Evolutionary conservation across 768 basidiomycete genomes (phyloP).

Genomic region (Suillus hirtellus): DNA sequence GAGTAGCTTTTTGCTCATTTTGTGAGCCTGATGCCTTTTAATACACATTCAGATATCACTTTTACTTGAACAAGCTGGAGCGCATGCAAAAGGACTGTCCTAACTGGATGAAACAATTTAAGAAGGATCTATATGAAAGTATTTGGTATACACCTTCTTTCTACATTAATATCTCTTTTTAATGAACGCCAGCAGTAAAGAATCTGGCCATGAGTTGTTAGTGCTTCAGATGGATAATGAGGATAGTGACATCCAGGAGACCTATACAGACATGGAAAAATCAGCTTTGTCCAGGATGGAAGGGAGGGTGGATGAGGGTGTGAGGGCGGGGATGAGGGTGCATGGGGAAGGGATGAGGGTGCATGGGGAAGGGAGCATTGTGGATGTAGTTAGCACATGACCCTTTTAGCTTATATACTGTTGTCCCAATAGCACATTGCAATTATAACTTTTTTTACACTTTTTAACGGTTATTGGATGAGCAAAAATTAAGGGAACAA

Average conservation of each 20-base stretch:
- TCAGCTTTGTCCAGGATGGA: background rate
- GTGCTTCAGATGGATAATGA: background rate
- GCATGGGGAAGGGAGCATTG: too few relatives aligned
- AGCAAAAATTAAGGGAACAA: too few relatives aligned
- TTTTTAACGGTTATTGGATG: too few relatives aligned
- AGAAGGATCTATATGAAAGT: constrained; percentile 1
- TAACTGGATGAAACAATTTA: constrained; percentile 2
- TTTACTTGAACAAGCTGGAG: background rate
- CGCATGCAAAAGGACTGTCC: background rate
- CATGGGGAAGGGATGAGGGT: too few relatives aligned
- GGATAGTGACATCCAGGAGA: background rate
- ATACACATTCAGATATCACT: background rate
- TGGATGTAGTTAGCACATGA: background rate
- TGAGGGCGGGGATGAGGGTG: too few relatives aligned
- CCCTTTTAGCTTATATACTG: background rate
- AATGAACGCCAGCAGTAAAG: background rate
- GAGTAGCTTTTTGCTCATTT: background rate
- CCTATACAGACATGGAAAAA: background rate
- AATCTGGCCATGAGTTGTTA: constrained; percentile 1
- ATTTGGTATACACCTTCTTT: background rate
- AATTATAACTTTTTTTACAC: background rate
- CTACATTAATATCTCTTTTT: background rate
- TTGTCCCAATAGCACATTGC: background rate
- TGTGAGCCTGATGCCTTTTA: background rate
- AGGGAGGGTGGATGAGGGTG: background rate